Evolutionary conservation across 2,329 filamentous ascomycete genomes (phyloP).

Genomic region (Aspergillus sclerotialis): DNA sequence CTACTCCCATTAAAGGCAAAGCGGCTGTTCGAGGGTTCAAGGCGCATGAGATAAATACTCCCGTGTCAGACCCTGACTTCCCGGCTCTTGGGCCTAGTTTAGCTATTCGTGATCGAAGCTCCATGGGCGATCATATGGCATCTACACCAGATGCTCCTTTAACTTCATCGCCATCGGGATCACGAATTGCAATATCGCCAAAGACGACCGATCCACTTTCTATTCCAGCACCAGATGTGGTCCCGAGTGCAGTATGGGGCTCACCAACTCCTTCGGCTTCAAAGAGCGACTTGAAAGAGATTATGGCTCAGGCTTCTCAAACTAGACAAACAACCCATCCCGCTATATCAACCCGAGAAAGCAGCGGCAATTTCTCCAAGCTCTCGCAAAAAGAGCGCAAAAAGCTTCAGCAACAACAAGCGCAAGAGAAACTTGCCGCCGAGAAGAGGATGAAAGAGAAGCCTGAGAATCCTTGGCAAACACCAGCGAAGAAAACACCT

Average conservation of each 20-base stretch:
- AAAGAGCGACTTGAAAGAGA: constrained; percentile 68
- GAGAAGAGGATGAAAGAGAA: constrained; percentile 29
- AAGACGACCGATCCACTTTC: constrained; percentile 18
- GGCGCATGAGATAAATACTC: constrained; percentile 10
- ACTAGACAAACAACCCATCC: constrained; percentile 48
- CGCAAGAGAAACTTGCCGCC: constrained; percentile 34
- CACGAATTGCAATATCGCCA: constrained; percentile 11
- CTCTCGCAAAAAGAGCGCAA: constrained; percentile 91
- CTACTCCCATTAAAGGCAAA: constrained; percentile 23
- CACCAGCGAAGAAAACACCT: constrained; percentile 18
- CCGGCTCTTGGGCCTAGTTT: constrained; percentile 20
- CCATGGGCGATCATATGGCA: constrained; percentile 23
- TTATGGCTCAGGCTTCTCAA: constrained; percentile 59
- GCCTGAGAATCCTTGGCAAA: constrained; percentile 58
- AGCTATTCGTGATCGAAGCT: constrained; percentile 17
- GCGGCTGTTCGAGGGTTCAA: constrained; percentile 14
- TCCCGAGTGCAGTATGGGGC: constrained; percentile 45
- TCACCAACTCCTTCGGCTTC: constrained; percentile 47
- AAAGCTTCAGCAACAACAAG: constrained; percentile 64
- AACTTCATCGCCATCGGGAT: constrained; percentile 18
- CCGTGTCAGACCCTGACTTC: constrained; percentile 16
- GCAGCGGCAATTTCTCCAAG: constrained; percentile 46
- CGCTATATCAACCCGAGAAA: constrained; percentile 41
- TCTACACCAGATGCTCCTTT: constrained; percentile 12
- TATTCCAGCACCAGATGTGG: constrained; percentile 20